Conservation (phyloP, 805 yeast genomes). For the Wickerhamiella bombiphila region DNA sequence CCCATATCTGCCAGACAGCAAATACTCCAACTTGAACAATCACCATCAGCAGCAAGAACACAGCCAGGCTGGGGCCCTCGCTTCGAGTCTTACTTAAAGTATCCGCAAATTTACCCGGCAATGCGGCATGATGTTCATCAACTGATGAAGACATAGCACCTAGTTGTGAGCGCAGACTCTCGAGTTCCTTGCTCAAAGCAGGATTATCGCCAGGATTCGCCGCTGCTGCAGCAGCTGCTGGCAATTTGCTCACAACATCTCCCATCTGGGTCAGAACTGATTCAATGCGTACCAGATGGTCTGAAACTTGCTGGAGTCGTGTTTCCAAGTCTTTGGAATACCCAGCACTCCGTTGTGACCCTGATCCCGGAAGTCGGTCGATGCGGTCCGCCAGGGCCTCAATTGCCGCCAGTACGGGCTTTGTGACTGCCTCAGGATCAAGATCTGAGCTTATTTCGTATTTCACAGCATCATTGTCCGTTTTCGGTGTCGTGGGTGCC, state of each 20-base stretch:
- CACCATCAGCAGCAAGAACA: slow-evolving; percentile 4
- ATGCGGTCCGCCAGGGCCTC: neutral
- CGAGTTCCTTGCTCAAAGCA: slow-evolving; percentile 5
- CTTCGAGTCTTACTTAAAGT: neutral
- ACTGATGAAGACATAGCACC: neutral
- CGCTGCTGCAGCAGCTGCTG: neutral
- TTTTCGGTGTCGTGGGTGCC: slow-evolving; percentile 2
- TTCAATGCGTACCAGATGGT: neutral
- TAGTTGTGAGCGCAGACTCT: slow-evolving; percentile 6
- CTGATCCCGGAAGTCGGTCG: neutral
- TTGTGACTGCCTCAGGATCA: neutral
- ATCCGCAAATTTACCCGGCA: neutral
- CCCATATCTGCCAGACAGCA: slow-evolving; percentile 1
- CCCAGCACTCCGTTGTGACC: neutral
- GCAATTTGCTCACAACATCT: slow-evolving; percentile 2
- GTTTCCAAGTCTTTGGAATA: neutral
- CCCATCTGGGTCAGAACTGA: slow-evolving; percentile 7
- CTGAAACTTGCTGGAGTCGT: neutral
- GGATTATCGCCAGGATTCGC: neutral
- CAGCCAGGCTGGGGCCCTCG: slow-evolving; percentile 3
- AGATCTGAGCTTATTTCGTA: neutral
- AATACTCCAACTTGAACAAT: slow-evolving; percentile 8
- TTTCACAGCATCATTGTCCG: neutral
- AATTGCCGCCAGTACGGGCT: slow-evolving; percentile 1
- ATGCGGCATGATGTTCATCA: neutral